Evolutionary conservation across 805 yeast species (phyloP).

Genomic region (Monosporozyma solicola): DNA sequence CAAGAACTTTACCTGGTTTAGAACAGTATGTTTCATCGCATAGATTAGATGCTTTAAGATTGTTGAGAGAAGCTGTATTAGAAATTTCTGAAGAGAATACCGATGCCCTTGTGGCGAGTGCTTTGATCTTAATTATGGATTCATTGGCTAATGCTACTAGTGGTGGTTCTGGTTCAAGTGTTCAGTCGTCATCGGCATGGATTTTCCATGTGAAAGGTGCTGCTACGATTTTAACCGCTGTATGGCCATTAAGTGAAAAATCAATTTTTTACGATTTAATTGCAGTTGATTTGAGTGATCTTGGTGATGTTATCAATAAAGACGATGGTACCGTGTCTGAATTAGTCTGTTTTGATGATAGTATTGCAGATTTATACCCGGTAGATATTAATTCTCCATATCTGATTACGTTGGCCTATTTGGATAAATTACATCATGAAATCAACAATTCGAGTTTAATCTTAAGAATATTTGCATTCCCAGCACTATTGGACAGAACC

Average conservation of each 20-base stretch:
- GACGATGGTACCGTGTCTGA: slow-evolving; percentile 40
- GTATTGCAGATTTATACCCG: slow-evolving; percentile 79
- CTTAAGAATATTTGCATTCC: slow-evolving; percentile 81
- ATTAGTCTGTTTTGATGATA: slow-evolving; percentile 75
- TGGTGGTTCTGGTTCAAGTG: slow-evolving; percentile 12
- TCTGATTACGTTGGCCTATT: slow-evolving; percentile 74
- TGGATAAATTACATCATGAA: slow-evolving; percentile 76
- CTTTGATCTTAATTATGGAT: slow-evolving; percentile 83
- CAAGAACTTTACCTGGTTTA: slow-evolving; percentile 64
- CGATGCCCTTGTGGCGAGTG: slow-evolving; percentile 89
- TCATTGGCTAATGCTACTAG: slow-evolving; percentile 84
- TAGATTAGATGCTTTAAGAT: slow-evolving; percentile 74
- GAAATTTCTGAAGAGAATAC: slow-evolving; percentile 77
- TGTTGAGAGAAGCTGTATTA: slow-evolving; percentile 77
- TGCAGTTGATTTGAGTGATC: slow-evolving; percentile 82
- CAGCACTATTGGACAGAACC: slow-evolving; percentile 78
- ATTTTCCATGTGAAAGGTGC: slow-evolving; percentile 95
- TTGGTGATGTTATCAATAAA: slow-evolving; percentile 52
- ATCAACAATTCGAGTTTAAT: slow-evolving; percentile 79
- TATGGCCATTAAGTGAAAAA: slow-evolving; percentile 77
- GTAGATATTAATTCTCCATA: slow-evolving; percentile 78
- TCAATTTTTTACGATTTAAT: slow-evolving; percentile 61
- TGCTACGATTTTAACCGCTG: slow-evolving; percentile 89
- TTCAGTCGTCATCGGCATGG: slow-evolving; percentile 91
- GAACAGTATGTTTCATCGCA: slow-evolving; percentile 80